These are phyloP conservation scores for Cyclanthera cordifolia DNA, from an alignment of 306 rosid species.

Conservation along the genomic window DNA sequence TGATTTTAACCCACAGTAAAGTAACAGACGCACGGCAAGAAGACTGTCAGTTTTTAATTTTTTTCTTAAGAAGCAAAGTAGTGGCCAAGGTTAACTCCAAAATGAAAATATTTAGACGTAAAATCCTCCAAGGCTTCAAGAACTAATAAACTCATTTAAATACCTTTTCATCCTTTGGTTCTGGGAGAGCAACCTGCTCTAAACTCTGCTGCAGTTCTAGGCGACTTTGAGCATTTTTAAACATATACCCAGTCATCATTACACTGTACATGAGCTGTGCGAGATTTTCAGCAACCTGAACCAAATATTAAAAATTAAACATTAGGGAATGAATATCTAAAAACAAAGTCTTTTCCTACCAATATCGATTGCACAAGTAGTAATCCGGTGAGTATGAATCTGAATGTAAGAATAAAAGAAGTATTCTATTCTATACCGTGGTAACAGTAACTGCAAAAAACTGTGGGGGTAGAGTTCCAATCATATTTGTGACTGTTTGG, in stretches of 20 bases:
- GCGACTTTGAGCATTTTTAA: constrained; percentile 85
- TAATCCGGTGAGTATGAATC: background rate
- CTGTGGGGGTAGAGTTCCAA: constrained; percentile 93
- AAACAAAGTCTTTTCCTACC: constrained; percentile 14
- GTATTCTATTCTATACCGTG: constrained; percentile 41
- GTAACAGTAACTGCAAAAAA: constrained; percentile 74
- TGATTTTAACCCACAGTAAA: background rate
- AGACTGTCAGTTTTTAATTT: background rate
- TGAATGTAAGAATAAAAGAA: background rate
- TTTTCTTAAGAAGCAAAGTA: background rate
- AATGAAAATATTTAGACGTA: background rate
- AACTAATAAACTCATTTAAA: background rate
- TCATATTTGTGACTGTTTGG: constrained; percentile 93
- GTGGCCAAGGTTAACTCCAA: background rate
- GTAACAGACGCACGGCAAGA: background rate
- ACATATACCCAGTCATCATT: constrained; percentile 98
- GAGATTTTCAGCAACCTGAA: constrained; percentile 94
- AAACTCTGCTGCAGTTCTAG: constrained; percentile 88
- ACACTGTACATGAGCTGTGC: constrained; percentile 98
- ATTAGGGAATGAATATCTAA: background rate
- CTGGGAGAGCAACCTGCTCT: constrained; percentile 90
- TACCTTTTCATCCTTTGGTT: constrained; percentile 64
- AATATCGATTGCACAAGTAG: constrained; percentile 2
- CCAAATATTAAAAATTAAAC: constrained; percentile 13
- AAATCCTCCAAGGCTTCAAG: background rate